Base-by-base conservation (phyloP, 345 rosid genomes). In the Physaria fendleri region DNA sequence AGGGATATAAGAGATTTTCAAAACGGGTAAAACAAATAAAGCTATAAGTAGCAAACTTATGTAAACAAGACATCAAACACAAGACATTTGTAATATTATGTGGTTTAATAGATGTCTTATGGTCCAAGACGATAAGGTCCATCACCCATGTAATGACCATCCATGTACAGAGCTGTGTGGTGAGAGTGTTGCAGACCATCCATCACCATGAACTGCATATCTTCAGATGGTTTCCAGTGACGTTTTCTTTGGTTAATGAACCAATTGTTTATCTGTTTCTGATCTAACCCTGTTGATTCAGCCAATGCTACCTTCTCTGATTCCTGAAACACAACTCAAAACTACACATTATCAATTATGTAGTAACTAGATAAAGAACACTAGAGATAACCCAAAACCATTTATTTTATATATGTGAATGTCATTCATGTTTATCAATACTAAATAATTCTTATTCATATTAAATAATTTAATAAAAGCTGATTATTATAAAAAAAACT, bases 201-300 rank as follows among this genome's bases (percentile, higher is more conserved):
- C 97, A 93, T 93, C 60, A 93, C 97, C 97, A 93, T 89, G 79
- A 89, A 93, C 54, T 93, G 99, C 95, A 89, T 93, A 65, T 93
- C 99, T 71, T 93, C 99, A 0, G 99, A 89, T n/a, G 99, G 96
- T 75, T 89, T 93, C 99, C 99, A 93, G 54, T 93, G 99, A 38
- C 99, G 79, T 32, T 93, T 93, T 80, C 99, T 79, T 69, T 93
- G 99, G 69, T 93, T 93, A 59, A 93, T 93, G 77, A 93, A 93
- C 99, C 99, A 93, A 56, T 93, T 93, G 58, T 93, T 93, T 51
- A 93, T 93, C 64, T 93, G 99, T 58, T 93, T 93, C 83, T 93
- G 99, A 77, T 93, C 97, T 73, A 93, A 76, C 21, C 99, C 99
- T 0, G 99, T 93, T 53, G 99, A 79, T 73, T 93, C 97, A 1